Evolutionary conservation across 2,329 filamentous ascomycete genomes (phyloP), one percentile per base, ranked within the genome.

Genomic region (Talaromyces sp.): DNA sequence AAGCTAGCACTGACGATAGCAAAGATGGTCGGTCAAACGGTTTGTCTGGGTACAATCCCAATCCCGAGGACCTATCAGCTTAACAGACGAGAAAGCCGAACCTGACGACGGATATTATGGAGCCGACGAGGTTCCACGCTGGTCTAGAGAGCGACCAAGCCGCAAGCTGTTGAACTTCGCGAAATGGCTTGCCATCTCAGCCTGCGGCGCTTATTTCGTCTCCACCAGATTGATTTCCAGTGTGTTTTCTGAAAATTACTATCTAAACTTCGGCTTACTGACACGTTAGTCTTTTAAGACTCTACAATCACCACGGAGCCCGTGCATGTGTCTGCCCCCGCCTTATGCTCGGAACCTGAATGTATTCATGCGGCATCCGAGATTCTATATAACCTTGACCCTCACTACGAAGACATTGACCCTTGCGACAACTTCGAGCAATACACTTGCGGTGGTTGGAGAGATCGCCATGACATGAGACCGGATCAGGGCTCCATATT

Each of bases 361-460:
- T 89, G 86, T 69, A 78, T 88, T 13, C 83, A 87, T 66, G 86
- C 85, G 13, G 81, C 86, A 4, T 86, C 84, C 13, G 81, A 84
- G 64, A 81, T 89, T 43, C 78, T 88, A 9, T 82, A 85, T 64
- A 87, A 85, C 62, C 74, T 89, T 14, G 83, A 85, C 17, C 82
- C 85, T 8, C 77, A 86, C 56, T 86, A 89, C 71, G 78, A 83
- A 62, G 73, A 84, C 2, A 76, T 90, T 43, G 86, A 90, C 68
- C 84, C 88, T 1, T 91, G 88, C 66, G 82, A 79, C n/a, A 75
- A 89, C 67, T 91, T 91, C 62, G 85, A 89, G 62, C 78, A 86
- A 69, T 81, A 86, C 59, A 85, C 86, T 21, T 90, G 88, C 66
- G 86, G 85, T 59, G 87, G 87, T 11, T 90, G 87, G 83, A 78